phyloP scores from a whole-genome alignment of 2,329 filamentous ascomycete genomes.

The Fusarium nygamai region DNA sequence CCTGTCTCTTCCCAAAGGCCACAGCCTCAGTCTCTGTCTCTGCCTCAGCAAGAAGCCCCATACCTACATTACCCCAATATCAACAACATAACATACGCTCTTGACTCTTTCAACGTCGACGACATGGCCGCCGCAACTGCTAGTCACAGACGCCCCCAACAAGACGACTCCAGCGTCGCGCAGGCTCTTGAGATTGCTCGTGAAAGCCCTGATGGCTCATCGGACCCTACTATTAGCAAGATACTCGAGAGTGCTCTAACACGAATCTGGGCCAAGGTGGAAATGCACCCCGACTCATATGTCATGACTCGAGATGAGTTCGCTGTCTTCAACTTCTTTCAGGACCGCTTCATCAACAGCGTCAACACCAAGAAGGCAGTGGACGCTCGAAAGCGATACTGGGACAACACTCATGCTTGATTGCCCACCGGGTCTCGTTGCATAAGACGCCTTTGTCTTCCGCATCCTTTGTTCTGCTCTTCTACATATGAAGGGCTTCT shows the following conservation, averaged over 20 bases:
- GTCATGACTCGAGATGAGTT: conserved; percentile 82
- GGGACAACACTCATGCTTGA: conserved; percentile 58
- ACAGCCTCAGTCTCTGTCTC: conserved; percentile 34
- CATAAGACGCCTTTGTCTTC: conserved; percentile 6
- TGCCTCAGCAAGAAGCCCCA: conserved; percentile 33
- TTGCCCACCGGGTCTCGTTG: conserved; percentile 13
- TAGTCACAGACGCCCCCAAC: conserved; percentile 31
- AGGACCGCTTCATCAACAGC: conserved; percentile 69
- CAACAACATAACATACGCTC: conserved; percentile 18
- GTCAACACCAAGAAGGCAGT: conserved; percentile 59
- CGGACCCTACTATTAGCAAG: conserved; percentile 69
- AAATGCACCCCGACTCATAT: conserved; percentile 73
- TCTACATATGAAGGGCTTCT: neutral
- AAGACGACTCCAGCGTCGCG: conserved; percentile 60
- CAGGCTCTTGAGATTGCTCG: conserved; percentile 80
- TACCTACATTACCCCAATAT: conserved; percentile 34
- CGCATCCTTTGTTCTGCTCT: neutral
- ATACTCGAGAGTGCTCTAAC: conserved; percentile 73
- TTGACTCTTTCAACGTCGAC: conserved; percentile 23
- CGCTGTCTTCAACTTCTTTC: conserved; percentile 87
- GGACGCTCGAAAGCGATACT: conserved; percentile 62
- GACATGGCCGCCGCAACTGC: conserved; percentile 35
- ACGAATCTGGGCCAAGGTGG: conserved; percentile 74
- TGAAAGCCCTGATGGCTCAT: conserved; percentile 73
- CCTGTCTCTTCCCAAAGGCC: conserved; percentile 31